Percentiles rank a stretch among this genome's conserved stretches.
Conservation (phyloP, 768 basidiomycete species). For the Mycena capillaripes region DNA sequence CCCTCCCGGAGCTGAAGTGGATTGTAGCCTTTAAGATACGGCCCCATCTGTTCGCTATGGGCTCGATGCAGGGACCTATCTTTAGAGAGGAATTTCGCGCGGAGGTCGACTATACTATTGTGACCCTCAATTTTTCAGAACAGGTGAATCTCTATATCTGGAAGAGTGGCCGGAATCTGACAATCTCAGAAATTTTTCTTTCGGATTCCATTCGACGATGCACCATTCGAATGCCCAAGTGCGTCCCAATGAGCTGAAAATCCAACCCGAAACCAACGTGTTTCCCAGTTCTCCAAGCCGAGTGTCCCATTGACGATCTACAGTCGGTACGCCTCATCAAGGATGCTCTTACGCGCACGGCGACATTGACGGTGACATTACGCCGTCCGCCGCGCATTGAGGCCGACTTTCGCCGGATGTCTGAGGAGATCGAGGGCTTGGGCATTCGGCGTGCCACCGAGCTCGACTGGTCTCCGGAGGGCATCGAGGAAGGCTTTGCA, state of each 20-base stretch:
- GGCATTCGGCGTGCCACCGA: conserved; percentile 29
- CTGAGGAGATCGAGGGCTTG: neutral
- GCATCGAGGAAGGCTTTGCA: neutral
- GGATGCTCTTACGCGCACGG: neutral
- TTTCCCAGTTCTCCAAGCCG: conserved; percentile 22
- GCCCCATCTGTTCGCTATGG: conserved; percentile 30
- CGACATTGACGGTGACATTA: conserved; percentile 26
- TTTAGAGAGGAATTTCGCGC: conserved; percentile 24
- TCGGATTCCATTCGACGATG: conserved; percentile 21
- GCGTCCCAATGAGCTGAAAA: neutral
- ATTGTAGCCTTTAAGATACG: conserved; percentile 22
- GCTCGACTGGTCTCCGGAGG: conserved; percentile 33
- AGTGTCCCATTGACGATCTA: conserved; percentile 29
- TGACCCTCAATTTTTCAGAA: conserved; percentile 17
- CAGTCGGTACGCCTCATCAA: conserved; percentile 24
- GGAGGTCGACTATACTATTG: conserved; percentile 18
- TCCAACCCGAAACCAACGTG: neutral
- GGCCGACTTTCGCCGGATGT: conserved; percentile 27
- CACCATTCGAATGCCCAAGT: conserved; percentile 20
- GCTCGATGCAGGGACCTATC: conserved; percentile 27
- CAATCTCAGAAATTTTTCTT: conserved; percentile 25
- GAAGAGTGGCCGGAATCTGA: no score
- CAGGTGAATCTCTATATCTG: neutral
- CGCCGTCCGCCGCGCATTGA: conserved; percentile 34
- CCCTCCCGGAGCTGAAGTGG: neutral